These are phyloP conservation scores for Alternaria consortialis DNA, from an alignment of 2,329 filamentous ascomycete species.

Conservation along the genomic window DNA sequence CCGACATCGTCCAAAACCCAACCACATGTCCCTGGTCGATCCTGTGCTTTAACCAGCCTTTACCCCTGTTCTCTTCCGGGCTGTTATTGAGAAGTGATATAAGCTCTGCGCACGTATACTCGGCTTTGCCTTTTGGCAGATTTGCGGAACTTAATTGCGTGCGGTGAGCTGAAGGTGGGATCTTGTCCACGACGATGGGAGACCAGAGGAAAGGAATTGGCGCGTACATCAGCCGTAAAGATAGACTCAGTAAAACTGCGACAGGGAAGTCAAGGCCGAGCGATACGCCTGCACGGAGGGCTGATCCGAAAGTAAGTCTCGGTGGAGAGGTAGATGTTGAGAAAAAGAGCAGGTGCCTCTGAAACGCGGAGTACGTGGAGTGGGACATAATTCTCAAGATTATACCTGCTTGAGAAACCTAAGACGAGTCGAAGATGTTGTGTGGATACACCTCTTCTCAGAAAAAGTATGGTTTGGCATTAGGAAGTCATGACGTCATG, in stretches of 20 bases:
- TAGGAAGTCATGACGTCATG: constrained; percentile 13
- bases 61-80: constrained; percentile 2
- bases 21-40: constrained; percentile 34
- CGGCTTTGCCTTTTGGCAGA: constrained; percentile 17
- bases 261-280: constrained; percentile 34
- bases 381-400: constrained; percentile 14
- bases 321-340: constrained; percentile 31
- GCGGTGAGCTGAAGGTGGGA: constrained; percentile 25
- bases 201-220: constrained; percentile 27
- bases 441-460: neutral
- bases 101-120: constrained; percentile 31
- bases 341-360: constrained; percentile 34
- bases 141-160: constrained; percentile 24
- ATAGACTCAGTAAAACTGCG: constrained; percentile 30
- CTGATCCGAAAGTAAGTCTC: constrained; percentile 29
- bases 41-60: constrained; percentile 23
- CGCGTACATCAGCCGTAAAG: constrained; percentile 29
- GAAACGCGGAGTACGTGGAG: constrained; percentile 30
- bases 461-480: neutral
- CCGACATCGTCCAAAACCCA: constrained; percentile 36
- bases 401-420: neutral
- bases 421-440: neutral
- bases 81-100: constrained; percentile 11
- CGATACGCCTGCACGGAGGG: constrained; percentile 25
- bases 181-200: constrained; percentile 28